Conservation (phyloP, 768 basidiomycete species). For the Amanita fuliginea region DNA sequence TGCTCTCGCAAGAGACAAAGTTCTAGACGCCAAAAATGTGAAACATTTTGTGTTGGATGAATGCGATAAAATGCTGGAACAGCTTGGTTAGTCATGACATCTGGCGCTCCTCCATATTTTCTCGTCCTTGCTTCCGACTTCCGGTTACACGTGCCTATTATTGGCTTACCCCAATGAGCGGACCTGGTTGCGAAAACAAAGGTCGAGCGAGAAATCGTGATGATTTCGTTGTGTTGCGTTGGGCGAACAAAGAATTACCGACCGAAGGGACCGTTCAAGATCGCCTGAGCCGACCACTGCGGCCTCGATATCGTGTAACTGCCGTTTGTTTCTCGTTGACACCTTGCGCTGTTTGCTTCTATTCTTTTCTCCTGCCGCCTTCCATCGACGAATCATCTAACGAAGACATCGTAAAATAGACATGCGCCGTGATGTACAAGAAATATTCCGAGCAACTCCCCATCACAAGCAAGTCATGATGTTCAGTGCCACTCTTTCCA, state of each 20-base stretch:
- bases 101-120: constrained; percentile 15
- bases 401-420: constrained; percentile 73
- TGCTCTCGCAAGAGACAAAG: constrained; percentile 91
- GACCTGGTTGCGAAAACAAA: constrained; percentile 1
- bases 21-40: constrained; percentile 88
- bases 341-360: constrained; percentile 11
- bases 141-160: constrained; percentile 23
- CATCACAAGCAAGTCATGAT: constrained; percentile 99
- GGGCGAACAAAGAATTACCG: constrained; percentile 2
- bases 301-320: constrained; percentile 15
- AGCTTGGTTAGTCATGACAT: constrained; percentile 96
- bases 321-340: constrained; percentile 5
- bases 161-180: constrained; percentile 23
- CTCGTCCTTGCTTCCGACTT: constrained; percentile 4
- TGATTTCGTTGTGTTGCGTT: constrained; percentile 21
- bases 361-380: constrained; percentile 38
- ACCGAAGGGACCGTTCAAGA: constrained; percentile 22
- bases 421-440: constrained; percentile 99
- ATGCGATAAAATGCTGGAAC: constrained; percentile 99
- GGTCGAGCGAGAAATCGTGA: constrained; percentile 4
- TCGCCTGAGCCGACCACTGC: constrained; percentile 23
- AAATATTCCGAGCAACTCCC: constrained; percentile 97
- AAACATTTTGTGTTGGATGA: constrained; percentile 99
- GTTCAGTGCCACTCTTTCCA: constrained; percentile 97
- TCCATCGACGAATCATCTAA: constrained; percentile 50